These are phyloP conservation scores for Peronospora destructor DNA, from an alignment of 352 stramenopile species.

Conservation along the genomic window DNA sequence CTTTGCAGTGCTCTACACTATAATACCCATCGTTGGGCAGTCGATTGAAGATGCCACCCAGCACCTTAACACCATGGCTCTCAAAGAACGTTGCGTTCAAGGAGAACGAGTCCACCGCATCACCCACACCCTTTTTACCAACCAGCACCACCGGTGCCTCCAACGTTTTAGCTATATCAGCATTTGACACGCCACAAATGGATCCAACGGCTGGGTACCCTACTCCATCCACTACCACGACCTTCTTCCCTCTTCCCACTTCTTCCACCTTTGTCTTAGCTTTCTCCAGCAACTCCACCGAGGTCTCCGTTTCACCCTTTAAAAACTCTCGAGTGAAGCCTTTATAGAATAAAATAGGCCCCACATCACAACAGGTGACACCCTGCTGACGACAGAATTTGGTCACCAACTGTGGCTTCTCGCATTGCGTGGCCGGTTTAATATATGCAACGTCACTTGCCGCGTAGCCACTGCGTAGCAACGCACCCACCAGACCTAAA, in stretches of 20 bases:
- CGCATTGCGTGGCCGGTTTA: slow-evolving; percentile 96
- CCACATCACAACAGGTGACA: slow-evolving; percentile 85
- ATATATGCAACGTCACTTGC: slow-evolving; percentile 93
- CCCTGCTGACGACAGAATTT: slow-evolving; percentile 88
- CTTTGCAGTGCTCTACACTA: slow-evolving; percentile 87
- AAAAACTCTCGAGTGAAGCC: slow-evolving; percentile 96
- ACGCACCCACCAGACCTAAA: slow-evolving; percentile 87
- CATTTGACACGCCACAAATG: slow-evolving; percentile 77
- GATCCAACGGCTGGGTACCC: slow-evolving; percentile 90
- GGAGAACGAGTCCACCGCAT: slow-evolving; percentile 97
- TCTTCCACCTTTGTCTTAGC: slow-evolving; percentile 83
- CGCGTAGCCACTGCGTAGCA: slow-evolving; percentile 68
- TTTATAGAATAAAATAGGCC: slow-evolving; percentile 94
- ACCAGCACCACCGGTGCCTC: slow-evolving; percentile 90
- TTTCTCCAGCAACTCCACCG: slow-evolving; percentile 76
- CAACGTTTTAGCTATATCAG: slow-evolving; percentile 52
- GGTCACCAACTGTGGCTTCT: slow-evolving; percentile 90
- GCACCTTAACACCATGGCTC: slow-evolving; percentile 80
- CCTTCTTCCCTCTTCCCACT: slow-evolving; percentile 77
- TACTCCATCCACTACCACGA: slow-evolving; percentile 95
- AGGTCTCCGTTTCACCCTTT: slow-evolving; percentile 83
- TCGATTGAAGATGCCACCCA: slow-evolving; percentile 96
- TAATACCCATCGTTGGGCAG: slow-evolving; percentile 91
- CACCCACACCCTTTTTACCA: slow-evolving; percentile 92
- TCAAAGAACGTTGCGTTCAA: slow-evolving; percentile 95